Evolutionary conservation across 2,329 filamentous ascomycete species (phyloP), one percentile per base, ranked within the genome.

Genomic region (Grosmannia serpens): DNA sequence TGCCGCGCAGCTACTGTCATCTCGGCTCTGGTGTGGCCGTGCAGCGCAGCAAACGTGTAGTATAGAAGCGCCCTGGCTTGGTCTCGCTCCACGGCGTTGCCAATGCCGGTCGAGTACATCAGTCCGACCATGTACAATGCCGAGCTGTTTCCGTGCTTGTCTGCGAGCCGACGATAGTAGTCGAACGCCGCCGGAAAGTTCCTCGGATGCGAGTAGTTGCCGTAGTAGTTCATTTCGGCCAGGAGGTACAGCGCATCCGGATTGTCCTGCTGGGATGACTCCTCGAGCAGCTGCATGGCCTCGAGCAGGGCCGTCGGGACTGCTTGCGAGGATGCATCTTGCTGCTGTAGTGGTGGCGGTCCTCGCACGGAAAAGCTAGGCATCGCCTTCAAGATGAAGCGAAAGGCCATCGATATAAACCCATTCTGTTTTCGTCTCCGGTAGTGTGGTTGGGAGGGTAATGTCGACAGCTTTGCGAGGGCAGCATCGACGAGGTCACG

Each of bases 111-210:
- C 41, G 91, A 91, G 72, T 99, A 92, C 81, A 96, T 94, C 65
- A 99, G 84, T 0, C 89, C 94, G 53, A 97, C 70, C 92, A 99
- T 96, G 72, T 95, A 87, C 70, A 97, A 90, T 1, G 94, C 94
- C 15, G 92, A 95, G 63, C 84, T 87, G 71, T 99, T 97, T 51
- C 92, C 94, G 64, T 87, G 82, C 60, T 86, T 70, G 22, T 80
- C 78, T 3, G 92, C 89, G 57, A 99, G 79, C 61, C 85, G 79
- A 62, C 88, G 78, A 71, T 97, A 99, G 74, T 89, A 82, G 63
- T 81, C 77, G 69, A 95, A 96, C 0, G 94, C 89, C 53, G 82
- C 78, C 35, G 81, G 77, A 65, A 96, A 90, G 69, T 96, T 85
- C 63, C 86, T 81, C 1, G 92, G 91, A 67, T 96, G 82, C 26